Base-by-base conservation (phyloP, 768 basidiomycete genomes). In the Suillus subaureus region DNA sequence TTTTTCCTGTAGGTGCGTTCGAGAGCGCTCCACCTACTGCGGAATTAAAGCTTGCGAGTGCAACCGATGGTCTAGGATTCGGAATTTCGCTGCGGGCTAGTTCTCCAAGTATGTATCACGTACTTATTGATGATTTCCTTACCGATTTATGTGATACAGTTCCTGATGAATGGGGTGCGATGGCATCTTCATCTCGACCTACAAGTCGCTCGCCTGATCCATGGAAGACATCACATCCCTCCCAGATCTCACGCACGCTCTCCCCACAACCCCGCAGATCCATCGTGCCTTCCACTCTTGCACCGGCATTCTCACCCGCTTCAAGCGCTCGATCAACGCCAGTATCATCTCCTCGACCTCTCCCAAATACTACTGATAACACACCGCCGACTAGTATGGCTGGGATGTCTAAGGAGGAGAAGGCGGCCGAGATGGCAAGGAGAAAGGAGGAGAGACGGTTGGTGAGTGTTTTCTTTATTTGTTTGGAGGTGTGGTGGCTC, bases 381-480 rank as follows among this genome's bases (percentile, higher is more conserved):
- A 43, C 68, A 11, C 64, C 52, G 4, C 23, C 65, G 4, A 71
- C 66, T 61, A 79, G 82, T 63, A 77, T 84, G 33, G 77, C 75
- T 1, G 80, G 79, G 0, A 81, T 94, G 84, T 84, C 86, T 33
- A 97, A 95, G 75, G 97, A 97, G 76, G 95, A 96, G 70, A 97
- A 92, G 76, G 93, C 93, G 2, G 89, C 88, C n/a, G 94, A 97
- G 80, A 91, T 98, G 89, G 91, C 91, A 9, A 82, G 91, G 68
- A 83, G 96, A 66, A 91, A 96, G 73, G 96, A 98, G 75, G 97
- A 98, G 75, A 81, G 97, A 54, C 95, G 91, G 75, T 88, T 93
- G 81, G 94, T 94, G 62, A 23, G 85, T 77, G 21, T 39, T 39
- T 49, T 18, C 63, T 16, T 31, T 3, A 3, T 18, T 28, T 31